A percentile compares a stretch with the other conserved stretches of the same genome.
Evolutionary conservation across 2,329 filamentous ascomycete genomes (phyloP).

Genomic region (Hypomyces rosellus): DNA sequence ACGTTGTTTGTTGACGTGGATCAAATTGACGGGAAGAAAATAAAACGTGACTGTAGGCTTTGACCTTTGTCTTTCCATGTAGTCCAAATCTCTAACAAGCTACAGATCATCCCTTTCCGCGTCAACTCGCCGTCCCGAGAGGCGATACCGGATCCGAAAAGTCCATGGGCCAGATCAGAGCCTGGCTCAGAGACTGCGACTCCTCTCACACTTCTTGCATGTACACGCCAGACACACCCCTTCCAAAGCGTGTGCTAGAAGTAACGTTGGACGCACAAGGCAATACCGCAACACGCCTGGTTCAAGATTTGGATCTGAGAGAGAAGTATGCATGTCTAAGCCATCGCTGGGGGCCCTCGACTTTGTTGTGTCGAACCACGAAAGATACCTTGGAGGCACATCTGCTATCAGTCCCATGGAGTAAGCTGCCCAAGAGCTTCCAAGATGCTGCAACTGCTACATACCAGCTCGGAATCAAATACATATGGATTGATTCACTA

Average conservation of each 20-base stretch:
- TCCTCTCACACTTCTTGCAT: constrained; percentile 1
- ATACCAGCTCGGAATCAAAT: constrained; percentile 9
- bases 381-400: not conserved
- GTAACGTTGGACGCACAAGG: not conserved
- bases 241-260: constrained; percentile 6
- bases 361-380: constrained; percentile 3
- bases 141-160: constrained; percentile 1
- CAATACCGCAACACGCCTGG: constrained; percentile 2
- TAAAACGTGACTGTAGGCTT: not conserved
- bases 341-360: constrained; percentile 11
- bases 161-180: constrained; percentile 1
- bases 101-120: constrained; percentile 2
- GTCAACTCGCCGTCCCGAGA: not conserved
- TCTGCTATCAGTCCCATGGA: constrained; percentile 5
- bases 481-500: constrained; percentile 23
- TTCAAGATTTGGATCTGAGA: constrained; percentile 1
- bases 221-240: not conserved
- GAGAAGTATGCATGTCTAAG: constrained; percentile 11
- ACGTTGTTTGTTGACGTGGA: constrained; percentile 3
- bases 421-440: constrained; percentile 3
- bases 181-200: constrained; percentile 1
- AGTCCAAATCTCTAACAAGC: not conserved
- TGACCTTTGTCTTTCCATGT: too few species aligned
- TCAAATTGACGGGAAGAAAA: not conserved
- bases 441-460: constrained; percentile 1